Base-by-base conservation (phyloP, 1,284 basidiomycete species). In the Malassezia furfur region DNA sequence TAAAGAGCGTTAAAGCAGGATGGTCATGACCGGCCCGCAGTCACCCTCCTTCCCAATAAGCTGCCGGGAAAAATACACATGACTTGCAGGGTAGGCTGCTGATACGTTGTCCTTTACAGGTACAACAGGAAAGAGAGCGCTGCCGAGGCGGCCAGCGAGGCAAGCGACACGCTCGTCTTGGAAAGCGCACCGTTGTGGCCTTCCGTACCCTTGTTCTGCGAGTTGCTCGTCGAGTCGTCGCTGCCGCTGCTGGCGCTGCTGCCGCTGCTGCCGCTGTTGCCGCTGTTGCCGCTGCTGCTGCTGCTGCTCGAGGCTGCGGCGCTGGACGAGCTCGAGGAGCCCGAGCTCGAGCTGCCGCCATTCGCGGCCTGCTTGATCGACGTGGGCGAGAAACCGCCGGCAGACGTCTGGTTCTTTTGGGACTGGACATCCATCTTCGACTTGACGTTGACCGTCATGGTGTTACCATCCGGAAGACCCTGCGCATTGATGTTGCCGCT, bases 401-500 rank as follows among this genome's bases (percentile, higher is more conserved):
- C 47, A 1, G 35, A 7, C n/a, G 19, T 52, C 22, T 52, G 50
- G 14, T 52, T 22, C 5, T 39, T 28, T 31, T 46, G 11, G 5
- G 50, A 10, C 17, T 21, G 15, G 15, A 52, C 22, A 10, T 40
- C 55, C 9, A 62, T 31, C 21, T 40, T 19, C 0, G 51, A 52
- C 1, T 45, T 53, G 6, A 41, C 11, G 17, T 48, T 46, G 38
- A 65, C 54, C 52, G 64, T 65, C 55, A 70, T 67, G 41, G 44
- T 40, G 10, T 40, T 35, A 2, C 61, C 52, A 17, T 44, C 17
- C 2, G 70, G 70, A 7, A 69, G 34, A 11, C 65, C 66, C 9
- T 62, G 62, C 3, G 68, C 62, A 47, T 60, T 47, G 46, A 70
- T 58, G 47, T 66, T 67, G 37, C 68, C 69, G 4, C 54, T 57